phyloP scores from a whole-genome alignment of 768 basidiomycete species.

The Pisolithus marmoratus region DNA sequence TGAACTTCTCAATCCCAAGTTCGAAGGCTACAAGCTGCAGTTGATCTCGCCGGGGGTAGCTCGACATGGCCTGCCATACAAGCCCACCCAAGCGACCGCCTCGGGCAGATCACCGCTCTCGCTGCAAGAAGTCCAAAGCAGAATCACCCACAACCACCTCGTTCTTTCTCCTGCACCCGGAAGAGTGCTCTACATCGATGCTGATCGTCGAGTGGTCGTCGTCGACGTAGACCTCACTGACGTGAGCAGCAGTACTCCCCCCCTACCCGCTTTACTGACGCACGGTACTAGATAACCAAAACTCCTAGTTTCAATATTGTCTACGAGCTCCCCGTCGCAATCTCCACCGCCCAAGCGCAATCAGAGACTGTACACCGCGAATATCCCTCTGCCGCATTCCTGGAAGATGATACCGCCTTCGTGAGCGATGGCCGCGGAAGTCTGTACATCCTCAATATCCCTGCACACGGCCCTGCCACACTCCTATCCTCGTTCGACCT shows the following conservation, averaged over 20 bases:
- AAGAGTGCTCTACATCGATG: slow-evolving; percentile 64
- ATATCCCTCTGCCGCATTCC: slow-evolving; percentile 67
- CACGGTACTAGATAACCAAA: slow-evolving; percentile 39
- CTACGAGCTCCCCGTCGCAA: slow-evolving; percentile 54
- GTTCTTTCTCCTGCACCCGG: slow-evolving; percentile 39
- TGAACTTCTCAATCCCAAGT: slow-evolving; percentile 69
- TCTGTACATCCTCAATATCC: slow-evolving; percentile 53
- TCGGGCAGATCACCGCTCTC: slow-evolving; percentile 59
- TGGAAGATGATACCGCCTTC: slow-evolving; percentile 43
- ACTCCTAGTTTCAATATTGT: slow-evolving; percentile 49
- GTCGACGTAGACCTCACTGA: slow-evolving; percentile 49
- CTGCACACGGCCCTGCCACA: slow-evolving; percentile 32
- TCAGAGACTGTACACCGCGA: slow-evolving; percentile 43
- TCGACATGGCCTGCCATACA: slow-evolving; percentile 42
- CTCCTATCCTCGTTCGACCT: slow-evolving; percentile 53
- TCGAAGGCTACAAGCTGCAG: slow-evolving; percentile 78
- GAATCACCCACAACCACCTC: slow-evolving; percentile 83
- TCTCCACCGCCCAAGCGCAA: slow-evolving; percentile 36
- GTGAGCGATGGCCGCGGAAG: slow-evolving; percentile 69
- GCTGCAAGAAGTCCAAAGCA: slow-evolving; percentile 77
- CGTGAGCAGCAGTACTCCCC: slow-evolving; percentile 37
- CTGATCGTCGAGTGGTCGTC: slow-evolving; percentile 52
- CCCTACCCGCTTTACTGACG: slow-evolving; percentile 3
- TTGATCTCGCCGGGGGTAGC: slow-evolving; percentile 51
- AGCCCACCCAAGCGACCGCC: slow-evolving; percentile 45